These are phyloP conservation scores for Hymenoscyphus occultus DNA, from an alignment of 2,329 filamentous ascomycete species.

Conservation along the genomic window DNA sequence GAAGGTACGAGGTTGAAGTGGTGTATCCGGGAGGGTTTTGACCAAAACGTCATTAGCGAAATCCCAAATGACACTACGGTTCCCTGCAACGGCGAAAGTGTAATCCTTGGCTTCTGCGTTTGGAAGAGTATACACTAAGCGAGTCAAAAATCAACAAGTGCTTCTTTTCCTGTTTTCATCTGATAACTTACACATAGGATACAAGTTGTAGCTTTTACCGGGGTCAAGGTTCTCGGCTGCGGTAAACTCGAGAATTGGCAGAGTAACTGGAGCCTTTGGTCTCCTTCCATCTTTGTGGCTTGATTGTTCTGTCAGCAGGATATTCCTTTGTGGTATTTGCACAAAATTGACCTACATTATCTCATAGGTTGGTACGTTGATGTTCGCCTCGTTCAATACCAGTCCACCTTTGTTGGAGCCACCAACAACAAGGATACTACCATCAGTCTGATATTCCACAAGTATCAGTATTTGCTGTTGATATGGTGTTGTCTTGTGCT, in stretches of 20 bases:
- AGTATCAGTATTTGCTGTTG: no score
- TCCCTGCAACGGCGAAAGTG: conserved; percentile 1
- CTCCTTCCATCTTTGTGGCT: neutral
- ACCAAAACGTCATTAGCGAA: conserved; percentile 3
- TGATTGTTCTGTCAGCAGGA: no score
- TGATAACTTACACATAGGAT: conserved; percentile 1
- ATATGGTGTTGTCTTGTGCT: no score
- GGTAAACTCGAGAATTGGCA: conserved; percentile 3
- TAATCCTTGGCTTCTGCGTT: neutral
- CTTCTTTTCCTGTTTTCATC: no score
- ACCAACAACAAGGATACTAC: neutral
- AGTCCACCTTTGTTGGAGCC: conserved; percentile 2
- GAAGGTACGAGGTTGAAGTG: neutral
- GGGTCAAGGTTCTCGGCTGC: conserved; percentile 1
- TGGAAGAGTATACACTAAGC: neutral
- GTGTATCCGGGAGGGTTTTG: conserved; percentile 6
- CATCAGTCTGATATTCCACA: neutral
- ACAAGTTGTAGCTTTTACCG: conserved; percentile 4
- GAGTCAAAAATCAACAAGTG: no score
- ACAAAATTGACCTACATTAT: neutral
- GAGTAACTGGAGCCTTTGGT: conserved; percentile 5
- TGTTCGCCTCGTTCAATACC: conserved; percentile 6
- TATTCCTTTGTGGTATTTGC: neutral
- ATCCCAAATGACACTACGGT: conserved; percentile 5
- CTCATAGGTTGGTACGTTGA: conserved; percentile 9